A percentile compares a stretch with the other conserved stretches of the same genome.
Evolutionary conservation across 2,329 filamentous ascomycete genomes (phyloP).

Genomic region (Fusarium albosuccineum): DNA sequence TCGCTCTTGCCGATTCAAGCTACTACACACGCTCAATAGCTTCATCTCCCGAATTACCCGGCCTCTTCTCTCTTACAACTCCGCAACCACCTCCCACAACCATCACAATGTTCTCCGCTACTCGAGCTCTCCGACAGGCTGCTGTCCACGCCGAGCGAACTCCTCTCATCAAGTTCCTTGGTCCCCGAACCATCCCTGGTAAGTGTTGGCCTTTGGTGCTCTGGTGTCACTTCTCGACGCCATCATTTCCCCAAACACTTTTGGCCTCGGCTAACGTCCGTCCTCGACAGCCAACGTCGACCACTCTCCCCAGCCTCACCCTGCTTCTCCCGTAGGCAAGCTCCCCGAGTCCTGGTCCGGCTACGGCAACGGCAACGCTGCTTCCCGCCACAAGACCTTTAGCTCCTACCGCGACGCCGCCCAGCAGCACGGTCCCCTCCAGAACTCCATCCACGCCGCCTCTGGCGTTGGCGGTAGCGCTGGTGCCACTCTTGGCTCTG

Average conservation of each 20-base stretch:
- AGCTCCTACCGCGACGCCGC: slow-evolving; percentile 82
- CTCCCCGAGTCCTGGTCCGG: slow-evolving; percentile 69
- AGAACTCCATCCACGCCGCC: slow-evolving; percentile 63
- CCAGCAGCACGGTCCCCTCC: slow-evolving; percentile 82
- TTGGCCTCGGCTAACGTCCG: slow-evolving; percentile 32
- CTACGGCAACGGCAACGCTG: slow-evolving; percentile 48
- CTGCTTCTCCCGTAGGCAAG: slow-evolving; percentile 74
- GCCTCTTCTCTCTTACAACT: slow-evolving; percentile 15
- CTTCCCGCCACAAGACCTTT: slow-evolving; percentile 71
- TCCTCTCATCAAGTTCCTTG: slow-evolving; percentile 73
- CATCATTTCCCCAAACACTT: slow-evolving; percentile 1
- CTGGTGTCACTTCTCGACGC: background rate
- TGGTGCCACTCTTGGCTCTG: slow-evolving; percentile 78
- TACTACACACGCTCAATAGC: background rate
- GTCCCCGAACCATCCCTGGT: slow-evolving; percentile 71
- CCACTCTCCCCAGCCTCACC: slow-evolving; percentile 80
- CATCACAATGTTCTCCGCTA: slow-evolving; percentile 66
- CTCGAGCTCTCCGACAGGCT: slow-evolving; percentile 69
- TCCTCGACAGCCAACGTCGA: slow-evolving; percentile 72
- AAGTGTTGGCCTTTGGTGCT: slow-evolving; percentile 47
- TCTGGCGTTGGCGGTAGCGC: slow-evolving; percentile 70
- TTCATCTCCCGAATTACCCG: slow-evolving; percentile 27
- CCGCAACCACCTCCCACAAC: slow-evolving; percentile 16
- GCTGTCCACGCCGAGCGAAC: slow-evolving; percentile 70
- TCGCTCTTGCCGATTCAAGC: slow-evolving; percentile 14